Percentiles rank a stretch among this genome's conserved stretches.
Conservation (phyloP, 345 rosid genomes). For the Melaleuca alternifolia region DNA sequence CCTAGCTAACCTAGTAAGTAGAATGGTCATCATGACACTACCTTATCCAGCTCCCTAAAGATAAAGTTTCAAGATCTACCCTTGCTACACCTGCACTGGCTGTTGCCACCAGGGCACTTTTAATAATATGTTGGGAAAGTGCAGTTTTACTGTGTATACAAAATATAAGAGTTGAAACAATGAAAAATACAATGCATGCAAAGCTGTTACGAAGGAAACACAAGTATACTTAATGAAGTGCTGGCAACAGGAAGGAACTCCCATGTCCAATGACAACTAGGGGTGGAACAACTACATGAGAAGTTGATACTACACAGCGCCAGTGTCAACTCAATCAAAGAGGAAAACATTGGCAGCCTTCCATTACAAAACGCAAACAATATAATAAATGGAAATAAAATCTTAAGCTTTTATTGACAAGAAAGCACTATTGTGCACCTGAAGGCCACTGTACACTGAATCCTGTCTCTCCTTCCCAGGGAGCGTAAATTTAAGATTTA, state of each 20-base stretch:
- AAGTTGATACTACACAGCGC: neutral
- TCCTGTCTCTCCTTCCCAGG: constrained; percentile 99
- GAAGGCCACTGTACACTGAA: constrained; percentile 83
- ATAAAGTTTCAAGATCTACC: neutral
- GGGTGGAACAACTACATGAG: neutral
- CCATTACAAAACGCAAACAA: neutral
- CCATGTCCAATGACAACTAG: neutral
- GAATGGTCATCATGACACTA: neutral
- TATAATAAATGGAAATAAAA: neutral
- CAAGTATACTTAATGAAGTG: neutral
- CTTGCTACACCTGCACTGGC: neutral
- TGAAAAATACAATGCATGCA: neutral
- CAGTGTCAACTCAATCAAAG: neutral
- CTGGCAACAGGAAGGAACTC: neutral
- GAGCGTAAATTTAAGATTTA: constrained; percentile 63
- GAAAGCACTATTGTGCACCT: constrained; percentile 30
- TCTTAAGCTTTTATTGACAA: neutral
- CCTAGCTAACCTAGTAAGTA: neutral
- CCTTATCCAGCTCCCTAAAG: neutral
- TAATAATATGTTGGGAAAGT: neutral
- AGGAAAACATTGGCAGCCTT: neutral
- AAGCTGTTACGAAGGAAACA: neutral
- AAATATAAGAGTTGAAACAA: neutral
- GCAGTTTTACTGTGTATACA: neutral
- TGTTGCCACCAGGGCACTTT: neutral